A percentile compares a stretch with the other conserved stretches of the same genome.
Conservation (phyloP, 352 stramenopile genomes). For the Phytopythium helicoides region DNA sequence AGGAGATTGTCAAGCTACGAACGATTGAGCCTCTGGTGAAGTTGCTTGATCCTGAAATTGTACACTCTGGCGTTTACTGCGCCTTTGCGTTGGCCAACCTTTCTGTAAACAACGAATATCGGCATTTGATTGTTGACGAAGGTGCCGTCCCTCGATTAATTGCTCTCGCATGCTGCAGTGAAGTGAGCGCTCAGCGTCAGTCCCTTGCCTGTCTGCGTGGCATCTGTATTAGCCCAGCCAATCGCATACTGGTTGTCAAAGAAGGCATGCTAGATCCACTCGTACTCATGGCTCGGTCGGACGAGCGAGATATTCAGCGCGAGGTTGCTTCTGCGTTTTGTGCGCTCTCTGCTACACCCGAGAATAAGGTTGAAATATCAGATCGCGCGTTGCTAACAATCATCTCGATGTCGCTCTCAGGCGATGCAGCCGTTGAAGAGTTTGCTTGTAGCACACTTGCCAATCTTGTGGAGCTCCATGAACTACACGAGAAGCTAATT, state of each 20-base stretch:
- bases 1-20: conserved; percentile 92
- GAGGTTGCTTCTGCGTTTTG: conserved; percentile 94
- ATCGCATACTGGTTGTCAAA: conserved; percentile 87
- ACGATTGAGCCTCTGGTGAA: conserved; percentile 90
- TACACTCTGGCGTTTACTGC: conserved; percentile 87
- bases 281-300: conserved; percentile 93
- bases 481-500: conserved; percentile 94
- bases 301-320: conserved; percentile 90
- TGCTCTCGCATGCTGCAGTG: conserved; percentile 92
- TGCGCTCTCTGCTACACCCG: conserved; percentile 91
- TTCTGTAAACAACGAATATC: conserved; percentile 93
- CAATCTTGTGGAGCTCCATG: conserved; percentile 94
- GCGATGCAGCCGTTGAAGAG: conserved; percentile 89
- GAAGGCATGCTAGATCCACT: conserved; percentile 95
- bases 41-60: conserved; percentile 88
- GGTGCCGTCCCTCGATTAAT: conserved; percentile 93
- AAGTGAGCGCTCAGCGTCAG: conserved; percentile 91
- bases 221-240: conserved; percentile 92
- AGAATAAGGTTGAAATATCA: conserved; percentile 96
- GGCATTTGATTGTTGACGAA: conserved; percentile 90
- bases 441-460: conserved; percentile 93
- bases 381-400: conserved; percentile 94
- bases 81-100: conserved; percentile 95
- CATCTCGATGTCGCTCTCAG: conserved; percentile 92
- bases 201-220: conserved; percentile 90